phyloP scores from a whole-genome alignment of 176 grass and related monocot genomes.

The maize (Zea mays) region Zm-B73-REFERENCE-NAM-5.0 NC_050099.1:39132001-39132500 shows the following conservation, averaged over 20 bases:
- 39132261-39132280: constrained; percentile 72
- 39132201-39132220: constrained; percentile 79
- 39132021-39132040: background rate
- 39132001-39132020: background rate
- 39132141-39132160: constrained; percentile 51
- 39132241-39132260: constrained; percentile 87
- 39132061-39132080: background rate
- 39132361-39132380: background rate
- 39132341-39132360: background rate
- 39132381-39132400: constrained; percentile 13
- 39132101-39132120: constrained; percentile 70
- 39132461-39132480: too few species aligned
- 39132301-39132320: background rate
- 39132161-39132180: constrained; percentile 60
- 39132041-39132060: constrained; percentile 38
- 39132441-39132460: too few species aligned
- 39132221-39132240: constrained; percentile 64
- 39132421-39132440: too few species aligned
- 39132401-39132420: background rate
- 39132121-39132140: constrained; percentile 70
- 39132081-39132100: constrained; percentile 87
- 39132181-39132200: constrained; percentile 73
- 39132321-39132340: constrained; percentile 1
- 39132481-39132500: too few species aligned
- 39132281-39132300: background rate